Evolutionary conservation across 176 grass and related monocot genomes (phyloP), one percentile per base, ranked within the genome.

Genomic region (Alloteropsis semialata): DNA sequence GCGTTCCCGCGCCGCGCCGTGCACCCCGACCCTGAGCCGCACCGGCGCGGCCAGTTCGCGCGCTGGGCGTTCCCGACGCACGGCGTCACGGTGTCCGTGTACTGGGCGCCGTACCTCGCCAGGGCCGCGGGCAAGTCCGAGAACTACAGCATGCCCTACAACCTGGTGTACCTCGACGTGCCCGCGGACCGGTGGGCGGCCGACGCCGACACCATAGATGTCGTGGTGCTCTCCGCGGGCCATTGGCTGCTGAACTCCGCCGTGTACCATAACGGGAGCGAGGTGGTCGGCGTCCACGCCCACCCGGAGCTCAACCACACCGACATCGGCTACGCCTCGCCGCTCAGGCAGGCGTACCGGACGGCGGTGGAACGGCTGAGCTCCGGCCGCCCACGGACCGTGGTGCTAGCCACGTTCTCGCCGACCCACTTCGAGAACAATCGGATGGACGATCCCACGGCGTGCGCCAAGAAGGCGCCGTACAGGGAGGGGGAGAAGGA

Each of bases 401-500:
- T 84, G 53, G 89, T 87, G 37, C 13, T 79, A 72, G 29, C 78
- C 3, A 91, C 92, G 8, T 74, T 89, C 65, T 88, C 89, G 54
- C 86, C 86, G 16, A 1, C 69, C 32, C 89, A 94, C 41, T 94
- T 91, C 78, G 89, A 94, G 10, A 82, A 81, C 53, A 68, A 46
- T 5, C 72, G 79, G 3, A 36, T 36, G 79, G 69, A 91, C 61
- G 87, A 87, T 25, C 67, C 84, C 2, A 42, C 69, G 27, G 49
- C 89, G 25, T 94, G 92, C 65, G 16, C 63, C 14, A 89, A 61
- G 71, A 87, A 5, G 19, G 3, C 12, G 18, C 92, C 89, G 14
- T 94, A 84, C 78, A 38, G 0, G 68, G 82, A 88, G 1, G 92
- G 79, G 28, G 89, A 94, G 86, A 86, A 61, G 76, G 86, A 81